Base-by-base conservation (phyloP, 495 filamentous ascomycete genomes). In the Trichocladium uniseriatum region DNA sequence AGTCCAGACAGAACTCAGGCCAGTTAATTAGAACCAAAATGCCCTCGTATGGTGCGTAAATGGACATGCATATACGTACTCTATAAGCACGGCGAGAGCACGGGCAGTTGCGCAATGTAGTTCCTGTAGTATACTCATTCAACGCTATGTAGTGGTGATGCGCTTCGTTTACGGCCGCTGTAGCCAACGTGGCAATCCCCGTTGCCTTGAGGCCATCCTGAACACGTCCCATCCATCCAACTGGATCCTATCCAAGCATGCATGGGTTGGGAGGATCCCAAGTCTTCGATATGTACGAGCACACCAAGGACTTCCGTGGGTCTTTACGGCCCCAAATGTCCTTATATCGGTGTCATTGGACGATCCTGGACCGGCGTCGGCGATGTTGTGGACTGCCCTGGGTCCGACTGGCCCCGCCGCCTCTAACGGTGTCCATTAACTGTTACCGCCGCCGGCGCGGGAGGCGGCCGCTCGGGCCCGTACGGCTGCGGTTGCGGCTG, bases 381-480 rank as follows among this genome's bases (percentile, higher is more conserved):
- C 27, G 5, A 5, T 29, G 10, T 29, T 3, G 9, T 32, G 13
- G 7, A 3, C 31, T 6, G 13, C 31, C 31, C 2, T 14, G 31
- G 31, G 5, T 14, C 31, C 31, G 13, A 29, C 35, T 6, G 13
- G 6, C 32, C n/a, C 37, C 46, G 7, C 10, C 28, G 38, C 9
- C 22, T 38, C 50, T 61, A 63, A 27, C 45, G 62, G 43, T 63
- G 59, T 22, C 60, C 60, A 22, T 65, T 65, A 3, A 50, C 43
- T 2, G 55, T 46, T 7, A 47, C 47, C 19, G 55, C 69, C 61
- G 59, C 71, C 68, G 60, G 69, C 56, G 46, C 59, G 38, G 70
- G 69, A 15, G 76, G 80, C 21, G 80, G 79, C 31, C 79, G 77
- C 32, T 66, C 67, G 24, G 73, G 74, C 18, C 73, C 74, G 50